Conservation (phyloP, 2,329 filamentous ascomycete species). For the Raffaelea arxii region DNA sequence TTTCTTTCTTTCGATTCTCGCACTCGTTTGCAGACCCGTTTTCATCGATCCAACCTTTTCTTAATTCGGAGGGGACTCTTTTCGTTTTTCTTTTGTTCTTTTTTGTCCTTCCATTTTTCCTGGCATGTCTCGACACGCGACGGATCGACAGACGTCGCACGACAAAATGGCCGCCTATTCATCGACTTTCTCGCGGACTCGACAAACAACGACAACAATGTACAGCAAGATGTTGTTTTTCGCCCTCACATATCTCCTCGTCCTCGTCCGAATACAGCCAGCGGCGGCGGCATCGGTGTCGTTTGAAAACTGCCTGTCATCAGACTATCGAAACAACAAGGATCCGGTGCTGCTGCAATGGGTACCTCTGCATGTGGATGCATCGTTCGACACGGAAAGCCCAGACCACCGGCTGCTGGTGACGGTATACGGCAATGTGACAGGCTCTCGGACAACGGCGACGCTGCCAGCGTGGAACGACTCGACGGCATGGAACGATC, state of each 20-base stretch:
- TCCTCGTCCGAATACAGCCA: constrained; percentile 31
- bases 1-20: background rate
- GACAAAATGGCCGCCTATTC: too few species aligned
- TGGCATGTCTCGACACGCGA: too few species aligned
- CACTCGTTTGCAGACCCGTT: background rate
- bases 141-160: too few species aligned
- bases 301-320: constrained; percentile 75
- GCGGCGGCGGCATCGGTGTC: constrained; percentile 56
- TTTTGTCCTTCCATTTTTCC: too few species aligned
- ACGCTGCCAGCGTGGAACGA: constrained; percentile 50
- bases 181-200: too few species aligned
- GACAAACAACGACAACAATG: too few species aligned
- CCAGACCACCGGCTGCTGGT: constrained; percentile 59
- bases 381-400: constrained; percentile 54
- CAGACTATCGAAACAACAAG: constrained; percentile 33
- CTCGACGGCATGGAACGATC: constrained; percentile 53
- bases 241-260: constrained; percentile 22
- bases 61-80: too few species aligned
- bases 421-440: constrained; percentile 85
- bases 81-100: too few species aligned
- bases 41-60: too few species aligned
- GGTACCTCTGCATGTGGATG: constrained; percentile 64
- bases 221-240: too few species aligned
- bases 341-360: constrained; percentile 64
- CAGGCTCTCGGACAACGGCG: constrained; percentile 53